Percentiles rank a stretch among this genome's conserved stretches.
phyloP scores from a whole-genome alignment of 768 basidiomycete genomes.

The Boletus rubropictus region DNA sequence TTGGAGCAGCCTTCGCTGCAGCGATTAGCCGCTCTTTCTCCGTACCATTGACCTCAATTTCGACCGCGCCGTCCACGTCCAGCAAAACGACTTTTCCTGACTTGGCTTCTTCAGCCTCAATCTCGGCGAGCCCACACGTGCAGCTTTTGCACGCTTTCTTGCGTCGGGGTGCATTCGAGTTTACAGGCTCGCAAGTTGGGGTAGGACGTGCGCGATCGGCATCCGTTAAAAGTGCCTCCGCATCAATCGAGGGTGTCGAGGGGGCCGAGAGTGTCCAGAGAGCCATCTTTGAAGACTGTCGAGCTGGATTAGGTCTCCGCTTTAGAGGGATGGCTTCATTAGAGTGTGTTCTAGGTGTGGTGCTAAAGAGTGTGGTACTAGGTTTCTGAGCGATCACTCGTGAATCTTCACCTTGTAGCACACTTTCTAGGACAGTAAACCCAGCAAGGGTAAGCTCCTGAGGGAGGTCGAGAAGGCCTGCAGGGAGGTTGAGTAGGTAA shows the following conservation, averaged over 20 bases:
- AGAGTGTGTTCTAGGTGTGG: conserved; percentile 25
- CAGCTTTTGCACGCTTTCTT: conserved; percentile 96
- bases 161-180: conserved; percentile 47
- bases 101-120: conserved; percentile 76
- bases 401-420: conserved; percentile 32
- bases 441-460: conserved; percentile 62
- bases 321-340: conserved; percentile 42
- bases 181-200: conserved; percentile 67
- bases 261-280: conserved; percentile 79
- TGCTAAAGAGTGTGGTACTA: conserved; percentile 25
- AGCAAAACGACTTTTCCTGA: conserved; percentile 60
- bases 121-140: conserved; percentile 91
- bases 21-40: conserved; percentile 62
- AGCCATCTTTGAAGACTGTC: conserved; percentile 76
- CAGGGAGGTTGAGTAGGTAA: conserved; percentile 52
- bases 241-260: conserved; percentile 69
- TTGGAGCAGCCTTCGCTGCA: conserved; percentile 68
- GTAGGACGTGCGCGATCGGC: conserved; percentile 77
- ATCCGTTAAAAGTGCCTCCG: conserved; percentile 76
- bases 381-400: conserved; percentile 70
- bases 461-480: conserved; percentile 40
- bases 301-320: conserved; percentile 46
- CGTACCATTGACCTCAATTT: conserved; percentile 48
- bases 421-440: conserved; percentile 50
- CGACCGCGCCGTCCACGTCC: conserved; percentile 52